phyloP scores from a whole-genome alignment of 129 eudicot genomes.

The Centella asiatica region DNA sequence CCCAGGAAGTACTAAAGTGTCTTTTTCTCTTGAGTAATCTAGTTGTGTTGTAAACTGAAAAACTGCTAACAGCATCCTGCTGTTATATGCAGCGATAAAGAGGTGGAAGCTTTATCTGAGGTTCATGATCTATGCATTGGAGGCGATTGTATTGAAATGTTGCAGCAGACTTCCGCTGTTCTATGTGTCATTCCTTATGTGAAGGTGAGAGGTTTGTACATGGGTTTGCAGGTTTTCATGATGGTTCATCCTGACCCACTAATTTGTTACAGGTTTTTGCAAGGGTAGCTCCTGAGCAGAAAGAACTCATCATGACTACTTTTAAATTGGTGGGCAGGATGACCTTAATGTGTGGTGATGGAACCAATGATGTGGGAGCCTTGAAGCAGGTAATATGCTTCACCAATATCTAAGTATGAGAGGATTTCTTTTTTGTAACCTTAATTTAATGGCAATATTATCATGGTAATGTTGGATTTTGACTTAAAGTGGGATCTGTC shows the following conservation, averaged over 20 bases:
- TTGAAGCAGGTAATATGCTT: slow-evolving; percentile 61
- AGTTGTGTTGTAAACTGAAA: too few species aligned
- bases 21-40: too few species aligned
- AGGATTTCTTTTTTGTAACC: not conserved
- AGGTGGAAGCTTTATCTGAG: slow-evolving; percentile 71
- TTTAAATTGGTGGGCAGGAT: slow-evolving; percentile 78
- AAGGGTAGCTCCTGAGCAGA: slow-evolving; percentile 96
- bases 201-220: slow-evolving; percentile 41
- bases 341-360: slow-evolving; percentile 95
- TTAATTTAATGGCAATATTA: not conserved
- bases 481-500: not conserved
- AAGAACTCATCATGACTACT: slow-evolving; percentile 87
- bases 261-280: slow-evolving; percentile 66
- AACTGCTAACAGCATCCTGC: not conserved
- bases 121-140: slow-evolving; percentile 75
- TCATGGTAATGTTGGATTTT: too few species aligned
- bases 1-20: too few species aligned
- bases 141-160: slow-evolving; percentile 90
- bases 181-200: slow-evolving; percentile 71
- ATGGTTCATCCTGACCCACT: slow-evolving; percentile 9
- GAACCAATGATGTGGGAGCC: slow-evolving; percentile 96
- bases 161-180: slow-evolving; percentile 75
- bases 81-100: slow-evolving; percentile 39
- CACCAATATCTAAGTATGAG: not conserved
- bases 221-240: not conserved